These are phyloP conservation scores for Marasmius fiardii DNA, from an alignment of 1,284 basidiomycete genomes.

Conservation along the genomic window DNA sequence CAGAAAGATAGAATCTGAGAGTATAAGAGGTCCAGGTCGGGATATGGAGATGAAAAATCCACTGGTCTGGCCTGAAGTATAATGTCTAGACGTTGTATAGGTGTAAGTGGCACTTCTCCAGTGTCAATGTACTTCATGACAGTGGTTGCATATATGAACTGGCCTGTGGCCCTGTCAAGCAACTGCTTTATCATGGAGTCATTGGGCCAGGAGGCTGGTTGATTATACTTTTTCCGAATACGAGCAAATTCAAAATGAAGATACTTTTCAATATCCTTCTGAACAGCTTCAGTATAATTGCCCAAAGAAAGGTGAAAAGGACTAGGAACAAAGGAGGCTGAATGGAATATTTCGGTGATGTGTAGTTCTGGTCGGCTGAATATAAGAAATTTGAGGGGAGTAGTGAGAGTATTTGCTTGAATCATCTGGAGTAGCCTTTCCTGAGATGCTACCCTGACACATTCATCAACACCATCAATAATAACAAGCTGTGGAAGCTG, in stretches of 20 bases:
- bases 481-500: not conserved
- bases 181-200: not conserved
- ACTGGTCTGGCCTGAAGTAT: not conserved
- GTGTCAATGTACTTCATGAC: not conserved
- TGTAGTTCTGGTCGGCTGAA: not conserved
- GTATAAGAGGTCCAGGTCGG: not conserved
- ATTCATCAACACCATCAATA: not conserved
- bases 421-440: not conserved
- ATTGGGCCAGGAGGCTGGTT: not conserved
- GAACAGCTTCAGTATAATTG: not conserved
- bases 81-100: not conserved
- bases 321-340: not conserved
- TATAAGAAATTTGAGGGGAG: not conserved
- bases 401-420: not conserved
- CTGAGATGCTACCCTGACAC: not conserved
- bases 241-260: not conserved
- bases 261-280: not conserved
- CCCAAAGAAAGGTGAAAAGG: not conserved
- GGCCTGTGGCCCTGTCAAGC: not conserved
- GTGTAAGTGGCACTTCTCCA: not conserved
- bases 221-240: not conserved
- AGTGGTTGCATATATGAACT: not conserved
- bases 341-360: not conserved
- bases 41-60: not conserved
- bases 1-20: not conserved